A percentile compares a stretch with the other conserved stretches of the same genome.
Evolutionary conservation across 345 rosid genomes (phyloP).

Genomic region (Aurinia saxatilis): DNA sequence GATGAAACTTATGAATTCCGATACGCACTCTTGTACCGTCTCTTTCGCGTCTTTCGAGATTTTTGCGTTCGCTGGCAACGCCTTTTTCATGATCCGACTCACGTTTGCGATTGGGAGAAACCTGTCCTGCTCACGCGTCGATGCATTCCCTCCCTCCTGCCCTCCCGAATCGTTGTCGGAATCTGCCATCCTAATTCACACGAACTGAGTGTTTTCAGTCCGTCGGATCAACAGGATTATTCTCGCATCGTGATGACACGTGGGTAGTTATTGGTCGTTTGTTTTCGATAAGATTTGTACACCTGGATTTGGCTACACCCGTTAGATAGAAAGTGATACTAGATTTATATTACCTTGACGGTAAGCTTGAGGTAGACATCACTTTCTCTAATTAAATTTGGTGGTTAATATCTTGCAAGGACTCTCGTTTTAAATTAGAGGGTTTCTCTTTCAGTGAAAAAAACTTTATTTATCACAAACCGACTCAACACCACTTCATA

Average conservation of each 20-base stretch:
- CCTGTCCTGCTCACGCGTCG: slow-evolving; percentile 55
- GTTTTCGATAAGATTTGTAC: slow-evolving; percentile 48
- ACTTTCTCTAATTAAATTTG: too few species aligned
- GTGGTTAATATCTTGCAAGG: too few species aligned
- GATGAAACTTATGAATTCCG: slow-evolving; percentile 70
- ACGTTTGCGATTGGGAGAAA: slow-evolving; percentile 68
- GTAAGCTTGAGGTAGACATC: too few species aligned
- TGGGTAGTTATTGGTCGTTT: slow-evolving; percentile 37
- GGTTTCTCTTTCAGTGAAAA: too few species aligned
- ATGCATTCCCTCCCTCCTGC: slow-evolving; percentile 34
- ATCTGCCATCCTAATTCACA: slow-evolving; percentile 45
- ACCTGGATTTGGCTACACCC: slow-evolving; percentile 3
- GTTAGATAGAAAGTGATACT: slow-evolving; percentile 32
- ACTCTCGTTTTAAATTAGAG: too few species aligned
- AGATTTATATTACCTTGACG: too few species aligned
- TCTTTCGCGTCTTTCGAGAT: slow-evolving; percentile 75
- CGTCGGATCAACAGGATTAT: slow-evolving; percentile 51
- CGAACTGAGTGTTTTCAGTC: slow-evolving; percentile 32
- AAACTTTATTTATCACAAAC: too few species aligned
- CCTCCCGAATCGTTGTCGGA: slow-evolving; percentile 67
- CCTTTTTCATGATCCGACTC: slow-evolving; percentile 74
- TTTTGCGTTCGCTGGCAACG: slow-evolving; percentile 64
- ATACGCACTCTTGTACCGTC: slow-evolving; percentile 74
- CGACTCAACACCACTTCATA: too few species aligned
- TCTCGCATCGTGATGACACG: slow-evolving; percentile 42